Conservation (phyloP, 208 protist species). For the Tritrichomonas musculus region DNA sequence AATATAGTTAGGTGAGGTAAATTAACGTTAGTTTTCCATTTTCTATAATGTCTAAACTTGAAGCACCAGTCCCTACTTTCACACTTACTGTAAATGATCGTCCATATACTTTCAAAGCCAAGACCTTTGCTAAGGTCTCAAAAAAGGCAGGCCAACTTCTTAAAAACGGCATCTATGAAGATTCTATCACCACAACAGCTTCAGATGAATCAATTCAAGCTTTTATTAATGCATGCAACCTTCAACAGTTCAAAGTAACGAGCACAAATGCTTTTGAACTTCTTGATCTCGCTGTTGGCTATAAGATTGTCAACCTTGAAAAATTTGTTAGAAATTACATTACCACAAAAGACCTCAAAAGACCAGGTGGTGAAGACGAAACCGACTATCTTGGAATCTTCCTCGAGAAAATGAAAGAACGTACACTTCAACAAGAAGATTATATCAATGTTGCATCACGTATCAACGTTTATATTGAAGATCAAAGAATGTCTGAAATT, state of each 20-base stretch:
- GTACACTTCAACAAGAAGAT: not conserved
- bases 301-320: not conserved
- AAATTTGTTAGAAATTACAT: not conserved
- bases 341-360: not conserved
- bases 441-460: not conserved
- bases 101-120: too few relatives aligned
- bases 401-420: not conserved
- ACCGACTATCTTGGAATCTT: not conserved
- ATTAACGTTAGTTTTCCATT: too few relatives aligned
- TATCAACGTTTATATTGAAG: not conserved
- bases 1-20: too few relatives aligned
- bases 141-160: too few relatives aligned
- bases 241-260: not conserved
- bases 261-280: not conserved
- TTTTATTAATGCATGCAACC: not conserved
- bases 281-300: not conserved
- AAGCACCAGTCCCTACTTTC: too few relatives aligned
- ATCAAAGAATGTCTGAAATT: not conserved
- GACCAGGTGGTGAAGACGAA: not conserved
- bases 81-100: too few relatives aligned
- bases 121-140: too few relatives aligned
- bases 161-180: too few relatives aligned
- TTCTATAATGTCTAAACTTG: too few relatives aligned
- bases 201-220: not conserved
- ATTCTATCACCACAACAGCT: too few relatives aligned